Base-by-base conservation (phyloP, 2,329 filamentous ascomycete genomes). In the Arthroderma sp. region DNA sequence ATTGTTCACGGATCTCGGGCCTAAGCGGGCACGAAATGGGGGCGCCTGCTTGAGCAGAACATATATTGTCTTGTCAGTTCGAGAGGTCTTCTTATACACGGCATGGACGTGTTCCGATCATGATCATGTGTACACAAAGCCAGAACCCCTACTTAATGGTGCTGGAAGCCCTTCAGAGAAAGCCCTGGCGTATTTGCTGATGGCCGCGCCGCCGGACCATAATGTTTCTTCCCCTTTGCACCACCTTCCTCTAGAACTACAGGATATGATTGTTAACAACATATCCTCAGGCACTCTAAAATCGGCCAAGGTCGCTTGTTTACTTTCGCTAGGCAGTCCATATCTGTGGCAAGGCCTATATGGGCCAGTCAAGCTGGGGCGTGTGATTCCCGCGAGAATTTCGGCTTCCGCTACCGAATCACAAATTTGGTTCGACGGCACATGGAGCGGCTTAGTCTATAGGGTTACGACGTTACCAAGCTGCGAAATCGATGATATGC, bases 41-140 rank as follows among this genome's bases (percentile, higher is more conserved):
- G 38, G 9, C 10, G 22, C 34, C 7, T 40, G 36, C 28, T 10
- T 40, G 37, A 11, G 36, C 39, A 38, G 37, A 38, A 53, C 40
- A 42, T 55, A 55, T 45, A 45, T 55, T n/a, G 49, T 55, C 41
- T 48, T 54, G 36, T 54, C 51, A 10, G 45, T 54, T 42, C 43
- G 41, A 15, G 42, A 54, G 31, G 10, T 54, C 28, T 46, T 50
- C 29, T 43, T 52, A n/a, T 55, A 44, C 10, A 22, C 29, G 40
- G 22, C n/a, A n/a, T 53, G 48, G 47, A 40, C 32, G 38, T 49
- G 48, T 29, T 44, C 40, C 32, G 38, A 38, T 29, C 39, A 50
- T 22, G 6, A 28, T 28, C 41, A 45, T 42, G 45, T 29, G 45
- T 50, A 50, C 43, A 51, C 48, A 6, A 38, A 49, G 37, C 46